Conservation (phyloP, 495 filamentous ascomycete genomes). For the Lophium mytilinum region DNA sequence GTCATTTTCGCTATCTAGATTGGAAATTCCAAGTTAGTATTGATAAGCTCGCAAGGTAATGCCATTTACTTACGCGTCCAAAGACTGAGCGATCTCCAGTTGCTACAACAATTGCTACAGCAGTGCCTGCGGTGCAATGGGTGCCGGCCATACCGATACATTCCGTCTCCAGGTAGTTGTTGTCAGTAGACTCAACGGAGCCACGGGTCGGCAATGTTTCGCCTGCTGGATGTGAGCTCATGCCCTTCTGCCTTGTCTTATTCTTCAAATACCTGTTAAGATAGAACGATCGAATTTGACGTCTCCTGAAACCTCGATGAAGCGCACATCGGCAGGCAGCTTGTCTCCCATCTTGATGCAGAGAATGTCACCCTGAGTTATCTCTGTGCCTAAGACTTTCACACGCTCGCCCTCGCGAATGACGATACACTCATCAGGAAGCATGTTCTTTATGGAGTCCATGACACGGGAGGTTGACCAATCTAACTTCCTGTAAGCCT, state of each 20-base stretch:
- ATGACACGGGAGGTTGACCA: conserved; percentile 32
- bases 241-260: too few relatives aligned
- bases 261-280: conserved; percentile 46
- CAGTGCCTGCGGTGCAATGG: conserved; percentile 57
- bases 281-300: conserved; percentile 65
- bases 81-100: conserved; percentile 56
- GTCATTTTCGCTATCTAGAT: conserved; percentile 54
- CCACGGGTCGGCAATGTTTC: conserved; percentile 57
- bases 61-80: conserved; percentile 35
- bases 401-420: conserved; percentile 49
- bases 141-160: conserved; percentile 69
- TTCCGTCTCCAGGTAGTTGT: conserved; percentile 65
- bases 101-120: conserved; percentile 54
- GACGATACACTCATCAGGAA: conserved; percentile 57
- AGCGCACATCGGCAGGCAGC: conserved; percentile 61
- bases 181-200: conserved; percentile 51
- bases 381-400: conserved; percentile 44
- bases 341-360: conserved; percentile 57
- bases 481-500: conserved; percentile 16
- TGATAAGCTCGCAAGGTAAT: too few relatives aligned
- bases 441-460: conserved; percentile 40
- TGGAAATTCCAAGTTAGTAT: too few relatives aligned
- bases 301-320: conserved; percentile 54
- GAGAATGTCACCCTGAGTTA: conserved; percentile 62
- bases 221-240: too few relatives aligned